phyloP scores from a whole-genome alignment of 371 early-diverging fungal species.

The Syncephalastrum sp. region DNA sequence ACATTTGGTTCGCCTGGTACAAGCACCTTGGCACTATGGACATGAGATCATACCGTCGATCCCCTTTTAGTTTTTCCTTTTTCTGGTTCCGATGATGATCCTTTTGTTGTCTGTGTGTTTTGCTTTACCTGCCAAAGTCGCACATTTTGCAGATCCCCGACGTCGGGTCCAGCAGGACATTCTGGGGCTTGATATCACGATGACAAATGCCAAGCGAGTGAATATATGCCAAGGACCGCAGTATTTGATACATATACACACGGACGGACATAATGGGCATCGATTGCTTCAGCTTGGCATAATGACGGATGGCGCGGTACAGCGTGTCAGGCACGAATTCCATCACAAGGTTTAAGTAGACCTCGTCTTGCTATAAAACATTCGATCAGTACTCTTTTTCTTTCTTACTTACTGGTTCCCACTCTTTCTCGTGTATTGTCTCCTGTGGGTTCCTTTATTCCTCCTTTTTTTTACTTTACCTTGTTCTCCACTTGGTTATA shows the following conservation, averaged over 20 bases:
- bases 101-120: not conserved
- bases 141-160: constrained; percentile 95
- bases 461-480: constrained; percentile 26
- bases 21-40: constrained; percentile 90
- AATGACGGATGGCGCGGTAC: constrained; percentile 84
- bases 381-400: constrained; percentile 30
- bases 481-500: constrained; percentile 82
- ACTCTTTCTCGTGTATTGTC: not conserved
- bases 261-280: constrained; percentile 90
- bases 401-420: not conserved
- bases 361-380: constrained; percentile 73
- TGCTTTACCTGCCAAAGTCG: constrained; percentile 92
- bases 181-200: constrained; percentile 73
- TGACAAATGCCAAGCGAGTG: constrained; percentile 80
- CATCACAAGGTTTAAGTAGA: constrained; percentile 91
- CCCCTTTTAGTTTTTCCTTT: not conserved
- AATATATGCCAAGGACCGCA: constrained; percentile 94
- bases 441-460: not conserved
- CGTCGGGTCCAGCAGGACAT: constrained; percentile 70
- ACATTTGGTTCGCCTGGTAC: constrained; percentile 95
- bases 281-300: constrained; percentile 80
- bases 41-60: not conserved
- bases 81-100: constrained; percentile 1
- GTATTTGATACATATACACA: constrained; percentile 96
- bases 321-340: constrained; percentile 95